Percentiles rank a stretch among this genome's conserved stretches.
Conservation (phyloP, 2,329 filamentous ascomycete species). For the Alternaria viburni region DNA sequence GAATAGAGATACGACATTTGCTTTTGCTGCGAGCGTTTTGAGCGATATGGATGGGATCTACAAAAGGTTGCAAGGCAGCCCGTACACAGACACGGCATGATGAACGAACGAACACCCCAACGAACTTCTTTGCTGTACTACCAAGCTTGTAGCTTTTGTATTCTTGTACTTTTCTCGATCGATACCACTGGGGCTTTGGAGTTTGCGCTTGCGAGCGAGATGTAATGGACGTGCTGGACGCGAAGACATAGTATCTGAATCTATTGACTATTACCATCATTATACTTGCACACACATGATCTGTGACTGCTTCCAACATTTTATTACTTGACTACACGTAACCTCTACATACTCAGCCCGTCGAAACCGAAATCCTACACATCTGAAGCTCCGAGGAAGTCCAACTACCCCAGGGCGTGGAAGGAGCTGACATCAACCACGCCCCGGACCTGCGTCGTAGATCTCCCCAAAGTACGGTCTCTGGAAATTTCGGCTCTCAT, state of each 20-base stretch:
- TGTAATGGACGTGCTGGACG: conserved; percentile 10
- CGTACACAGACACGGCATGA: conserved; percentile 26
- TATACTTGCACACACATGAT: background rate
- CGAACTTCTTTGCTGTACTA: conserved; percentile 14
- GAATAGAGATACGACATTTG: conserved; percentile 4
- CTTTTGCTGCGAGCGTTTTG: conserved; percentile 8
- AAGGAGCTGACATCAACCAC: background rate
- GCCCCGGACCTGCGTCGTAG: conserved; percentile 7
- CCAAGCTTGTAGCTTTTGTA: conserved; percentile 1
- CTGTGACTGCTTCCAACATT: background rate
- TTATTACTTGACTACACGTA: background rate
- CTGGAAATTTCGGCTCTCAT: background rate
- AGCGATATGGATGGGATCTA: conserved; percentile 9
- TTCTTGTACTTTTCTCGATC: conserved; percentile 9
- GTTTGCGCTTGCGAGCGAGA: background rate
- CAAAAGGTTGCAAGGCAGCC: conserved; percentile 22
- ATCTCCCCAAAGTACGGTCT: background rate
- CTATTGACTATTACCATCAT: background rate
- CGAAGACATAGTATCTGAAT: conserved; percentile 10
- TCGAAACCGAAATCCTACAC: background rate
- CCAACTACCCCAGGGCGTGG: background rate
- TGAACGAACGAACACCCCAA: conserved; percentile 4
- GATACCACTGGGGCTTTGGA: conserved; percentile 17
- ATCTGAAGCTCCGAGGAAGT: background rate
- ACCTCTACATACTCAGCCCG: background rate